Base-by-base conservation (phyloP, 257 asterid species). In the Scutellaria minor region DNA sequence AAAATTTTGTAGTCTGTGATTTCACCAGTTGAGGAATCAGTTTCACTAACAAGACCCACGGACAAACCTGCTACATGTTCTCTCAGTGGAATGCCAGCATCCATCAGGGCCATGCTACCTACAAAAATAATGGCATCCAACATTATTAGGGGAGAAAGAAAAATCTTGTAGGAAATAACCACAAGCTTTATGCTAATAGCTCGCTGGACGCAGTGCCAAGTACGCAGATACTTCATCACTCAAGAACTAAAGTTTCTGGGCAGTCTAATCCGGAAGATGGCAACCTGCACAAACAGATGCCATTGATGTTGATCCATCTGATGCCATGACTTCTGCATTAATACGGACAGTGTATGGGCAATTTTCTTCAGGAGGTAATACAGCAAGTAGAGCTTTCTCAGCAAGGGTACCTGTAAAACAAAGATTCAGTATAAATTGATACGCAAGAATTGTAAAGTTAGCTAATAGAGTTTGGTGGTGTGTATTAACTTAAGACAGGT, bases 91-190 rank as follows among this genome's bases (percentile, higher is more conserved):
- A 95, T 88, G 78, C 98, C 99, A 75, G 98, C 93, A 85, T 95
- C 97, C 98, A 95, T 88, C 85, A 95, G 88, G 72, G 98, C 99
- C 99, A 95, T 84, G 86, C 99, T 95, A 75, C 99, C 99, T 95
- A 77, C 52, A 77, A 81, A 57, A 45, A 57, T 9, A 66, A 62
- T 64, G 50, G 71, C 41, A 71, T 24, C 63, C 6, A 61, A 74
- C 13, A 55, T 64, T 75, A 67, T 58, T 76, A 7, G 39, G 50
- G 27, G 12, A 12, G 27, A 60, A 39, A 37, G 11, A n/a, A 27
- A 59, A 58, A 52, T 11, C 44, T 46, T 69, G 48, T 14, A 69
- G 67, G 58, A 62, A 70, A 77, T 64, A 47, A 58, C 40, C 42
- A 58, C 47, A 41, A 62, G 59, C 57, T 27, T 7, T 45, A 70